Percentiles rank a stretch among this genome's conserved stretches.
phyloP scores from a whole-genome alignment of 2,329 filamentous ascomycete species.

The Parasarocladium wereldwijsianum region DNA sequence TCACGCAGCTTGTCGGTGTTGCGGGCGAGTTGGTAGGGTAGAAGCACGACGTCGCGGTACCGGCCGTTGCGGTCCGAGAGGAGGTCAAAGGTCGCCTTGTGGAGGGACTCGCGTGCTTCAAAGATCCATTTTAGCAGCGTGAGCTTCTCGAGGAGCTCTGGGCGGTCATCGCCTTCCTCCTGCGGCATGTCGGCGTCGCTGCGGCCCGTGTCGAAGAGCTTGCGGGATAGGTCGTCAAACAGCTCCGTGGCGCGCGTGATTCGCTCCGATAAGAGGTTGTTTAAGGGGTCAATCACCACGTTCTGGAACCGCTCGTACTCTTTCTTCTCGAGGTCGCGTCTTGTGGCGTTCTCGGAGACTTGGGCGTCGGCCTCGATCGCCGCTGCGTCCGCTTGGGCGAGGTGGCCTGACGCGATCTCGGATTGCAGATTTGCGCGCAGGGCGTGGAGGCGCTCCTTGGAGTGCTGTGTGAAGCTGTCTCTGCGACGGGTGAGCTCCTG shows the following conservation, averaged over 20 bases:
- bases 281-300: conserved; percentile 68
- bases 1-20: conserved; percentile 68
- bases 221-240: conserved; percentile 61
- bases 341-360: conserved; percentile 51
- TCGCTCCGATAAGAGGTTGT: conserved; percentile 62
- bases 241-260: conserved; percentile 59
- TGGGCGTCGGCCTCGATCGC: conserved; percentile 65
- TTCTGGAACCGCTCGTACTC: conserved; percentile 79
- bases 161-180: conserved; percentile 89
- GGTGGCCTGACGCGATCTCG: conserved; percentile 62
- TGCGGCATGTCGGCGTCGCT: conserved; percentile 70
- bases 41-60: conserved; percentile 71
- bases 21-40: conserved; percentile 61
- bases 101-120: conserved; percentile 76
- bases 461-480: conserved; percentile 36
- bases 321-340: conserved; percentile 59
- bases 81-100: conserved; percentile 74
- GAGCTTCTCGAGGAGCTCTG: conserved; percentile 84
- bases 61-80: conserved; percentile 74
- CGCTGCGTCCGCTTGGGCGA: conserved; percentile 72
- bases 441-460: conserved; percentile 40
- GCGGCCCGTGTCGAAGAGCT: conserved; percentile 50
- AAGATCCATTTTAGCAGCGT: conserved; percentile 96
- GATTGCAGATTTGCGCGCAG: conserved; percentile 64
- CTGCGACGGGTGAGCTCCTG: conserved; percentile 41